A percentile compares a stretch with the other conserved stretches of the same genome.
phyloP scores from a whole-genome alignment of 2,329 filamentous ascomycete species.

The Neofusicoccum cordaticola region DNA sequence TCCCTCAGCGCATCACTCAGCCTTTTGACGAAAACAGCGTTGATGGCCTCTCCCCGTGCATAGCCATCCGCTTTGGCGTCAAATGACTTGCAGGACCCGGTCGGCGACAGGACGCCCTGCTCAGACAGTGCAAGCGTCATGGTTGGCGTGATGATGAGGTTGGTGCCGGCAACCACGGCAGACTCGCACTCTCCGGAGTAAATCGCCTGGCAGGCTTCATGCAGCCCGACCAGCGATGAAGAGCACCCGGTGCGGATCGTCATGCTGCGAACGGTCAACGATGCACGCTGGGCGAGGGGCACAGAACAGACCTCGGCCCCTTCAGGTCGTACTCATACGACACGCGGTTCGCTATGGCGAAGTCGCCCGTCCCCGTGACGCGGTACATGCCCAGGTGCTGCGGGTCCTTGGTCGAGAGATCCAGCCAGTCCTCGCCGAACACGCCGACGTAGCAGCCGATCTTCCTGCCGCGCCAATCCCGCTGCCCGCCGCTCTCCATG shows the following conservation, averaged over 20 bases:
- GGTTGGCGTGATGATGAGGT: conserved; percentile 35
- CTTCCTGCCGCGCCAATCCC: conserved; percentile 27
- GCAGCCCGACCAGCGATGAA: conserved; percentile 35
- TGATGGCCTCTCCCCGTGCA: conserved; percentile 36
- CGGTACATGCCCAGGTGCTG: conserved; percentile 17
- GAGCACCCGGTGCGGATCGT: conserved; percentile 39
- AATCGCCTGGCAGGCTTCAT: conserved; percentile 37
- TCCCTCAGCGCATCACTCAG: conserved; percentile 31
- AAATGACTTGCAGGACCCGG: conserved; percentile 29
- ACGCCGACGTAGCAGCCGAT: conserved; percentile 32
- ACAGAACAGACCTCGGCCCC: conserved; percentile 22
- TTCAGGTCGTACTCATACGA: conserved; percentile 26
- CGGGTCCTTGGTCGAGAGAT: conserved; percentile 6
- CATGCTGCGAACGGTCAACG: conserved; percentile 17
- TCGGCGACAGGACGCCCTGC: conserved; percentile 37
- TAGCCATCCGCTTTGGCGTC: conserved; percentile 34
- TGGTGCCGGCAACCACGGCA: conserved; percentile 39
- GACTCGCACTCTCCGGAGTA: conserved; percentile 25
- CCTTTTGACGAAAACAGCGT: conserved; percentile 31
- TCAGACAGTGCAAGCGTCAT: conserved; percentile 32
- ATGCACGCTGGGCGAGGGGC: background rate
- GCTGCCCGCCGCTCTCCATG: conserved; percentile 35
- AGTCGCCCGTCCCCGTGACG: conserved; percentile 20
- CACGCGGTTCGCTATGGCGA: conserved; percentile 26
- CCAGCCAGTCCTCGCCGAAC: conserved; percentile 25